phyloP scores from a whole-genome alignment of 2,329 filamentous ascomycete genomes.

The Fusarium pseudonygamai region DNA sequence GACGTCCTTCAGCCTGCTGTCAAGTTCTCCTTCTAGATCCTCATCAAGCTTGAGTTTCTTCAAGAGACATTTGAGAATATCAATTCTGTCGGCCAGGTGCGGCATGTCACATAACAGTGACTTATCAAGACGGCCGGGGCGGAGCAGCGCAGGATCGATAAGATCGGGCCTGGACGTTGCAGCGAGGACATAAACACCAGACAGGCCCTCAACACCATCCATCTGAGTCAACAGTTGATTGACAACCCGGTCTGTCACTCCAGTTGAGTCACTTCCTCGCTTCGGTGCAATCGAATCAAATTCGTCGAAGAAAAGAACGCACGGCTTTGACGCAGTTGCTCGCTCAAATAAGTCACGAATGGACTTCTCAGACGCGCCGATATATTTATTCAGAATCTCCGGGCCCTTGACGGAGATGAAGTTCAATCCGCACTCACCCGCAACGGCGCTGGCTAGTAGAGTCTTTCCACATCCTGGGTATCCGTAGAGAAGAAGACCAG shows the following conservation, averaged over 20 bases:
- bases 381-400: slow-evolving; percentile 99
- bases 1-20: not conserved
- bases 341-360: slow-evolving; percentile 95
- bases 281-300: slow-evolving; percentile 98
- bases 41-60: not conserved
- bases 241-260: slow-evolving; percentile 95
- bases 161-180: slow-evolving; percentile 92
- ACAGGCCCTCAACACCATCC: slow-evolving; percentile 95
- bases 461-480: slow-evolving; percentile 98
- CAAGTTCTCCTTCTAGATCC: not conserved
- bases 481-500: slow-evolving; percentile 90
- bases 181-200: slow-evolving; percentile 94
- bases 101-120: slow-evolving; percentile 92
- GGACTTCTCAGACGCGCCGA: slow-evolving; percentile 94
- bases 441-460: slow-evolving; percentile 90
- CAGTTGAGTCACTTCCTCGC: slow-evolving; percentile 93
- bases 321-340: slow-evolving; percentile 88
- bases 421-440: slow-evolving; percentile 95
- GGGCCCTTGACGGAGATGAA: slow-evolving; percentile 99
- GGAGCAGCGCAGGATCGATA: slow-evolving; percentile 91
- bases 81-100: slow-evolving; percentile 78
- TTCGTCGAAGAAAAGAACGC: slow-evolving; percentile 97
- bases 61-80: slow-evolving; percentile 65
- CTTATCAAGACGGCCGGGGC: slow-evolving; percentile 93
- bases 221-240: slow-evolving; percentile 98